Evolutionary conservation across 306 rosid genomes (phyloP).

Genomic region (Cicer chorassanicum): DNA sequence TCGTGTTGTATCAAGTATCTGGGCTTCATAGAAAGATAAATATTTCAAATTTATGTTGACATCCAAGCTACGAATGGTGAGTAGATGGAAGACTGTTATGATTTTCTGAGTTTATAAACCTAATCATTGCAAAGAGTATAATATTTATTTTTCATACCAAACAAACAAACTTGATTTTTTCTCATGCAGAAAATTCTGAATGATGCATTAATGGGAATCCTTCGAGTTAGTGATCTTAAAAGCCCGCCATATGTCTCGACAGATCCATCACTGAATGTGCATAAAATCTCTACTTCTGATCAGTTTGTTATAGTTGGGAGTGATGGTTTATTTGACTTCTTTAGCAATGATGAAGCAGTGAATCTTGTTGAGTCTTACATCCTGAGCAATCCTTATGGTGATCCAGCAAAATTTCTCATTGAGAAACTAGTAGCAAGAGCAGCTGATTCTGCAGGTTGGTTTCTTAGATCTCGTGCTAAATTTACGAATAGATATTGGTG

Average conservation of each 20-base stretch:
- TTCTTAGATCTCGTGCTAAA: slow-evolving; percentile 37
- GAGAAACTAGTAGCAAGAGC: slow-evolving; percentile 85
- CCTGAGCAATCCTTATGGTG: slow-evolving; percentile 71
- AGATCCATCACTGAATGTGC: slow-evolving; percentile 84
- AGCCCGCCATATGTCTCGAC: slow-evolving; percentile 94
- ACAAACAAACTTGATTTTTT: slow-evolving; percentile 16
- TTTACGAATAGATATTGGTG: not conserved
- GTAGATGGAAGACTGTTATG: slow-evolving; percentile 3
- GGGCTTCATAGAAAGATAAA: not conserved
- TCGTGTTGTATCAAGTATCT: not conserved
- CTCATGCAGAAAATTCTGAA: slow-evolving; percentile 75
- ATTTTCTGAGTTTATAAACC: slow-evolving; percentile 28
- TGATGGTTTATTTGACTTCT: slow-evolving; percentile 97
- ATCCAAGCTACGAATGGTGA: not conserved
- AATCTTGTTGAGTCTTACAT: slow-evolving; percentile 80
- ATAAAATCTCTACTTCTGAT: slow-evolving; percentile 75
- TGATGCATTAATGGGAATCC: slow-evolving; percentile 98
- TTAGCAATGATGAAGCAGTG: slow-evolving; percentile 86
- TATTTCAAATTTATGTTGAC: not conserved
- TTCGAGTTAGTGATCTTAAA: slow-evolving; percentile 76
- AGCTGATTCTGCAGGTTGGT: slow-evolving; percentile 82
- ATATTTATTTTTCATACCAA: slow-evolving; percentile 16
- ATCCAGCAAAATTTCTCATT: slow-evolving; percentile 90
- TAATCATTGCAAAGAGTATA: not conserved
- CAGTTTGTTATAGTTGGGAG: slow-evolving; percentile 85